Evolutionary conservation across 306 rosid genomes (phyloP), one percentile per base, ranked within the genome.

Genomic region (Luffa aegyptiaca): DNA sequence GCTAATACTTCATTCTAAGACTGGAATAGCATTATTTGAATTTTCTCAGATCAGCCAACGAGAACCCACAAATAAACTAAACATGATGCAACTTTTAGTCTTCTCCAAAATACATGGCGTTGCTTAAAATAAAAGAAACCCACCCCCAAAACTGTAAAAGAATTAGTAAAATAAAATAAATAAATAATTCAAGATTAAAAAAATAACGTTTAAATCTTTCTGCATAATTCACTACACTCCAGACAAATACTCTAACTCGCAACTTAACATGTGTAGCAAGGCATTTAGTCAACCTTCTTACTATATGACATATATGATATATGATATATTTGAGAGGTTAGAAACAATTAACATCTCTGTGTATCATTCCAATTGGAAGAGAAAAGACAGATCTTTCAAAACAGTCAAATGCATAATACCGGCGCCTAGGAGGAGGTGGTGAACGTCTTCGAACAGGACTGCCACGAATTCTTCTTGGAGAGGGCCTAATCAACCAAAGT

Each of bases 401-500:
- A 72, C 11, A 48, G 20, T 52, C 21, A 75, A 73, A 75, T 75
- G 78, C 33, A 13, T 20, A 49, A 75, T 96, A 96, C 99, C 98
- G 93, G 86, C 97, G 99, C 80, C 97, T 83, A 10, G 86, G 88
- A 81, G 93, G 94, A 81, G 89, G 94, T 65, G 94, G 97, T 59
- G 96, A 89, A 33, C 98, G 98, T 75, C 98, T 90, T 37, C 99
- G 92, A 80, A 82, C 80, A 10, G 98, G 97, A 80, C 97, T 96
- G 75, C 94, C 97, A 81, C 94, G 98, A 64, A 91, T 77, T 85
- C 98, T 90, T 92, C 98, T 87, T 52, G 97, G 90, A 37, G 96
- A 85, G 33, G 84, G 63, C 87, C 91, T 91, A 79, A 48, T 57
- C 64, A 72, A 84, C 46, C 41, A 65, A 70, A 81, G 46, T 78